Conservation (phyloP, 2,329 filamentous ascomycete genomes). For the Penicillium sp. region DNA sequence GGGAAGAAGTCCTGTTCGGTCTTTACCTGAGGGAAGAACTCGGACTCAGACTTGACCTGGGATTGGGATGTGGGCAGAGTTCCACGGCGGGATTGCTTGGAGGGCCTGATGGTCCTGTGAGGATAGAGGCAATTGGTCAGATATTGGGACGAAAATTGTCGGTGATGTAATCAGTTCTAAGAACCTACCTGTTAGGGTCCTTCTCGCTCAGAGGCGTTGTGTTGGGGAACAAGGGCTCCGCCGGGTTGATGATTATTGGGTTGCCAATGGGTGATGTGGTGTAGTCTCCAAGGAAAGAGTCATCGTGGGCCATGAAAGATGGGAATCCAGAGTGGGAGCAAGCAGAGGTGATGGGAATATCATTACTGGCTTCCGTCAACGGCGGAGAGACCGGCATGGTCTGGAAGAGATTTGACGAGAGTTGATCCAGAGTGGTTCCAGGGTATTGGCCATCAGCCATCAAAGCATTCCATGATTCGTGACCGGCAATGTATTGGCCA, state of each 20-base stretch:
- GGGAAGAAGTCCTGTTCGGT: conserved; percentile 47
- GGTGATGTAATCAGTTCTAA: background rate
- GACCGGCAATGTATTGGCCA: conserved; percentile 40
- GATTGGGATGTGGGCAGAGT: conserved; percentile 36
- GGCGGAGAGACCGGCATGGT: conserved; percentile 51
- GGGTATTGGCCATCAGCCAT: conserved; percentile 44
- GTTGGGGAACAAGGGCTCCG: conserved; percentile 49
- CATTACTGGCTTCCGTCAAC: conserved; percentile 50
- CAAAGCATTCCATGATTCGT: conserved; percentile 46
- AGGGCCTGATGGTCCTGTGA: conserved; percentile 47
- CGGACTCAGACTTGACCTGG: conserved; percentile 45
- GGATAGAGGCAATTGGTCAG: conserved; percentile 16
- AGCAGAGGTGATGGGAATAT: conserved; percentile 48
- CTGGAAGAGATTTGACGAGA: conserved; percentile 44
- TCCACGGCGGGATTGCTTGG: conserved; percentile 47
- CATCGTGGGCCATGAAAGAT: conserved; percentile 47
- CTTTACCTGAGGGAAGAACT: conserved; percentile 43
- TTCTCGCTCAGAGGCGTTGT: conserved; percentile 48
- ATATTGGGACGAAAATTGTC: background rate
- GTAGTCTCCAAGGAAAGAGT: conserved; percentile 46
- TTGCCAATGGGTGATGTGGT: conserved; percentile 42
- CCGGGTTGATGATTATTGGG: conserved; percentile 45
- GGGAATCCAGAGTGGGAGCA: conserved; percentile 49
- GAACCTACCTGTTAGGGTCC: conserved; percentile 50
- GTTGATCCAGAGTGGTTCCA: conserved; percentile 44